phyloP scores from a whole-genome alignment of 352 stramenopile genomes.

The Globisporangium ultimum region DNA sequence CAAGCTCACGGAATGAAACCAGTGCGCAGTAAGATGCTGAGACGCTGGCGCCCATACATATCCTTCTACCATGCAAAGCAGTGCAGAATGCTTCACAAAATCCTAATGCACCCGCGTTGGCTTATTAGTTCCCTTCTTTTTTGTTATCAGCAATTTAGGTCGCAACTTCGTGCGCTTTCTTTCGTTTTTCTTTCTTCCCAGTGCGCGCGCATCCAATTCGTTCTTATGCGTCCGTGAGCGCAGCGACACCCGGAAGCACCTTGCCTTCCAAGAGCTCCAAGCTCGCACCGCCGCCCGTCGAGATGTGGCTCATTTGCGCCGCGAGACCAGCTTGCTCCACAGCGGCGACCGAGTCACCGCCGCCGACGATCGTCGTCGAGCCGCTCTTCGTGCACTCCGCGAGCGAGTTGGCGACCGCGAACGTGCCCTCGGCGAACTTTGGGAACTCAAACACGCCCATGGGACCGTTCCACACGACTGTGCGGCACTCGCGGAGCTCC shows the following conservation, averaged over 20 bases:
- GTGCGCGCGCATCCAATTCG: not conserved
- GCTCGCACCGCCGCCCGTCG: conserved; percentile 97
- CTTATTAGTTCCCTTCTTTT: no score
- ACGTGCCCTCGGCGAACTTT: conserved; percentile 94
- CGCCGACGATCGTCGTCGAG: conserved; percentile 90
- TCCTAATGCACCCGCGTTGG: no score
- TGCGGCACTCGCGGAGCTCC: conserved; percentile 91
- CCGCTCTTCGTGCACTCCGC: conserved; percentile 83
- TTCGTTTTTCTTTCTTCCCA: not conserved
- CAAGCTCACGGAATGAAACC: no score
- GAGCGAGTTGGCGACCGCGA: conserved; percentile 90
- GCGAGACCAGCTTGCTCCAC: conserved; percentile 92
- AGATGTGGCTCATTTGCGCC: conserved; percentile 96
- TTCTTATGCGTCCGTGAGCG: conserved; percentile 68
- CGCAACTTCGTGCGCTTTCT: no score
- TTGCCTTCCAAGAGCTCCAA: conserved; percentile 99
- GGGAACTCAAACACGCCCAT: conserved; percentile 99
- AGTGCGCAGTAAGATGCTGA: no score
- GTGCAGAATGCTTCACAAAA: no score
- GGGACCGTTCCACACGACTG: conserved; percentile 92
- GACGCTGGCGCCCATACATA: no score
- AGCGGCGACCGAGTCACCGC: conserved; percentile 95
- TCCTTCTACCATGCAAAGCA: no score
- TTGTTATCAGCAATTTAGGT: no score
- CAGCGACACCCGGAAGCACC: conserved; percentile 95